These are phyloP conservation scores for Spiraea crenata DNA, from an alignment of 331 rosid species.

Conservation along the genomic window DNA sequence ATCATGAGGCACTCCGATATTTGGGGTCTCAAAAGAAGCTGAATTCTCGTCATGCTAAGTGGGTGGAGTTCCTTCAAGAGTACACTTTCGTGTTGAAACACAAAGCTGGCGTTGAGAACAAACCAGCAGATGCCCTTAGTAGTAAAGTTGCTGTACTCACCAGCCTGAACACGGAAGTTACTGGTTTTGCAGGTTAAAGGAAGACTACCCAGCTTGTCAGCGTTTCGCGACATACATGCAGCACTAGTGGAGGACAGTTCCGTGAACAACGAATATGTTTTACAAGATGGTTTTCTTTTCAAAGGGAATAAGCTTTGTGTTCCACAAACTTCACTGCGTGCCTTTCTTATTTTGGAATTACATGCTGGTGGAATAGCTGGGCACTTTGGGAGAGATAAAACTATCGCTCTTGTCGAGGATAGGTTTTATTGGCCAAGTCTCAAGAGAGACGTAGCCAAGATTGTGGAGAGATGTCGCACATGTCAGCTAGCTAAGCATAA, in stretches of 20 bases:
- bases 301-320: background rate
- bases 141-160: too few species aligned
- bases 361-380: background rate
- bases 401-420: background rate
- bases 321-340: background rate
- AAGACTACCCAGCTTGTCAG: background rate
- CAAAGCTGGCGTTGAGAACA: too few species aligned
- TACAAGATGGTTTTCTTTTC: background rate
- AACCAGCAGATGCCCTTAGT: too few species aligned
- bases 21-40: background rate
- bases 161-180: too few species aligned
- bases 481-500: background rate
- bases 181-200: background rate
- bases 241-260: too few species aligned
- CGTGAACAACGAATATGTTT: too few species aligned
- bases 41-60: background rate
- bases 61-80: background rate
- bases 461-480: background rate
- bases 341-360: background rate
- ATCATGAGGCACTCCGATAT: background rate
- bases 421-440: background rate
- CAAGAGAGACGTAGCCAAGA: background rate
- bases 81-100: background rate
- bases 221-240: too few species aligned
- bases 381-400: constrained; percentile 1